These are phyloP conservation scores for Alternaria arbusti DNA, from an alignment of 2,329 filamentous ascomycete species.

Conservation along the genomic window DNA sequence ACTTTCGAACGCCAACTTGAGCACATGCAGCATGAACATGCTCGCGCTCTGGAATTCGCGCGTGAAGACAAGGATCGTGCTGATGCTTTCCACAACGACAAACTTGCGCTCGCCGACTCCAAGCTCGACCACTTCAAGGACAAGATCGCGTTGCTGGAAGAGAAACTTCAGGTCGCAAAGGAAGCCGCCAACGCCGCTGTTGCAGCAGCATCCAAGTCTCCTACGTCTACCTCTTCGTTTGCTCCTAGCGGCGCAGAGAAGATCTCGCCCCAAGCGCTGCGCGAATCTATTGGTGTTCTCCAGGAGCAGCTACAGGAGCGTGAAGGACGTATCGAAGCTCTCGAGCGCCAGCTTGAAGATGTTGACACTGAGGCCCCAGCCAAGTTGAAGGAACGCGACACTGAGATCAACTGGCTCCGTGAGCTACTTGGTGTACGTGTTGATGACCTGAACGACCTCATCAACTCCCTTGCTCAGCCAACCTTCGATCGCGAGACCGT, in stretches of 20 bases:
- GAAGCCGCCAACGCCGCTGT: conserved; percentile 84
- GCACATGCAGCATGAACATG: conserved; percentile 64
- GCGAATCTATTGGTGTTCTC: conserved; percentile 93
- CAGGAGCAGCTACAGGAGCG: conserved; percentile 97
- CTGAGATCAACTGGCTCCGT: conserved; percentile 92
- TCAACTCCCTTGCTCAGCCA: conserved; percentile 76
- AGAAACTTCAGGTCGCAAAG: conserved; percentile 88
- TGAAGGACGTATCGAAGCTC: conserved; percentile 85
- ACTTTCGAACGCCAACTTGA: conserved; percentile 47
- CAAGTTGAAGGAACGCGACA: conserved; percentile 89
- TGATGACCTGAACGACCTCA: conserved; percentile 91
- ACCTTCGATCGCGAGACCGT: conserved; percentile 79
- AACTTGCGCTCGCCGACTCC: conserved; percentile 79
- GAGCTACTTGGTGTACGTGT: conserved; percentile 90
- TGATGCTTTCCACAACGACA: conserved; percentile 80
- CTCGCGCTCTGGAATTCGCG: conserved; percentile 68
- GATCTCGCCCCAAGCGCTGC: conserved; percentile 91
- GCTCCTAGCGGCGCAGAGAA: conserved; percentile 70
- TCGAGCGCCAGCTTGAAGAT: conserved; percentile 73
- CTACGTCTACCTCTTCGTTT: conserved; percentile 48
- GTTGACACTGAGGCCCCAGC: conserved; percentile 77
- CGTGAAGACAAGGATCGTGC: conserved; percentile 81
- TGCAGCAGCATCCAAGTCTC: conserved; percentile 66
- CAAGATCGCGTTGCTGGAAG: conserved; percentile 81
- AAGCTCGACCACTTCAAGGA: conserved; percentile 88